phyloP scores from a whole-genome alignment of 179 eudicot species.

The Monotropa hypopitys region DNA sequence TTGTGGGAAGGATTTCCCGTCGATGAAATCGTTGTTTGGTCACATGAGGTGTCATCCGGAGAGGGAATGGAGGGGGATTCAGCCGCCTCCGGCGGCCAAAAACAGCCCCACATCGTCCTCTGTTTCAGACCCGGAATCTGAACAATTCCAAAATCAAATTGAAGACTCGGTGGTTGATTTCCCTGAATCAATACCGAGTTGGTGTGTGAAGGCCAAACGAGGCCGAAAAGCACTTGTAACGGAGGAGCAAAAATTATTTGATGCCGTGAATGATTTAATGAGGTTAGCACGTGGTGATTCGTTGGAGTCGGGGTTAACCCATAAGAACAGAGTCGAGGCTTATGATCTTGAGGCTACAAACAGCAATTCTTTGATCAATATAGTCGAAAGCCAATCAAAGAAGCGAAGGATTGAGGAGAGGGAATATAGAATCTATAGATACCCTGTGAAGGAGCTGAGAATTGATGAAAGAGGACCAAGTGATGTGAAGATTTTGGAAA shows the following conservation, averaged over 20 bases:
- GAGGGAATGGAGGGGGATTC: conserved; percentile 44
- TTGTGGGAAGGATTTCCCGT: conserved; percentile 31
- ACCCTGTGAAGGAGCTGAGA: conserved; percentile 6
- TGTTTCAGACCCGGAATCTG: neutral
- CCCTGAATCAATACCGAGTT: conserved; percentile 4
- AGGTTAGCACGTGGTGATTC: conserved; percentile 16
- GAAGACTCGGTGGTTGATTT: conserved; percentile 1
- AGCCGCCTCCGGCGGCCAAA: conserved; percentile 23
- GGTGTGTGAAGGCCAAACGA: conserved; percentile 29
- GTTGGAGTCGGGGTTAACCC: neutral
- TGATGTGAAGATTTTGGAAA: neutral
- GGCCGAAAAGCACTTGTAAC: conserved; percentile 10
- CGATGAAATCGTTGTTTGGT: conserved; percentile 47
- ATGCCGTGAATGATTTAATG: conserved; percentile 22
- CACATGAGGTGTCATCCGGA: conserved; percentile 82
- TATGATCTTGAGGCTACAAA: conserved; percentile 1
- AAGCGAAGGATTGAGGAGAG: conserved; percentile 2
- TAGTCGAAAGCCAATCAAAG: conserved; percentile 3
- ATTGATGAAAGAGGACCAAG: neutral
- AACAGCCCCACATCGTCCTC: conserved; percentile 2
- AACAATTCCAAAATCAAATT: neutral
- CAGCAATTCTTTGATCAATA: neutral
- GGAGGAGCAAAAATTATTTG: conserved; percentile 16
- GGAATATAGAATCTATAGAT: neutral
- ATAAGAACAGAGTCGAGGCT: neutral